Conservation (phyloP, 2,329 filamentous ascomycete species). For the Colletotrichum truncatum region DNA sequence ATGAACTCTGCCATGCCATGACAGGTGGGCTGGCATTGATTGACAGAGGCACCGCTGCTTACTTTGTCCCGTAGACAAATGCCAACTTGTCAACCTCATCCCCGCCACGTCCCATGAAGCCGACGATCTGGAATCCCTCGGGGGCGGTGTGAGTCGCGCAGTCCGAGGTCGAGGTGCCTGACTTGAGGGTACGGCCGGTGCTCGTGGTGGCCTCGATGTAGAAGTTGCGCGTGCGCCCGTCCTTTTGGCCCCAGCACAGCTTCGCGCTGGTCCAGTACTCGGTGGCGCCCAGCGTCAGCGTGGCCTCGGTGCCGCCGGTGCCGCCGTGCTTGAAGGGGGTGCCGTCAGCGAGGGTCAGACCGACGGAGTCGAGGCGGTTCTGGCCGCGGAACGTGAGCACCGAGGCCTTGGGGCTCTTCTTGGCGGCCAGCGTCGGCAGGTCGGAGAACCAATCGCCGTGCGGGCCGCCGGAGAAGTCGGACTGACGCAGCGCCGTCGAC, state of each 20-base stretch:
- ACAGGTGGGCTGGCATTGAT: not conserved
- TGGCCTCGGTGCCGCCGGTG: constrained; percentile 53
- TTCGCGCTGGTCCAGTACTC: constrained; percentile 60
- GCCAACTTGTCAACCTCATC: constrained; percentile 66
- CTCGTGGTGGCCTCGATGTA: constrained; percentile 64
- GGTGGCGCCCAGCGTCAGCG: constrained; percentile 51
- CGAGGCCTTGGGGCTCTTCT: constrained; percentile 43
- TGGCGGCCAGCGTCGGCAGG: constrained; percentile 46
- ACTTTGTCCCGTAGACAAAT: constrained; percentile 50
- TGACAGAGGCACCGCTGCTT: not conserved
- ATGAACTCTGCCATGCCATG: not conserved
- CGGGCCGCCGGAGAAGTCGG: constrained; percentile 56
- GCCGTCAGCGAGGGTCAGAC: constrained; percentile 57
- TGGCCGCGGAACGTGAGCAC: constrained; percentile 56
- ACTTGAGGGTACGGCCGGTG: constrained; percentile 51
- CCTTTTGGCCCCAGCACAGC: constrained; percentile 60
- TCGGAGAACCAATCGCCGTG: constrained; percentile 66
- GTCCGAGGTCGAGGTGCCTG: constrained; percentile 55
- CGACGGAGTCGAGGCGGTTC: constrained; percentile 60
- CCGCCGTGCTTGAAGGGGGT: constrained; percentile 62
- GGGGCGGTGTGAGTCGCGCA: constrained; percentile 58
- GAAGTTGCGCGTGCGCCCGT: constrained; percentile 59
- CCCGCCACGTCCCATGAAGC: constrained; percentile 59
- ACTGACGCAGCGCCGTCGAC: constrained; percentile 50
- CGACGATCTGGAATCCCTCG: constrained; percentile 60